Percentiles rank a stretch among this genome's conserved stretches.
These are phyloP conservation scores for Rhizopogon vesiculosus DNA, from an alignment of 768 basidiomycete genomes.

Conservation along the genomic window DNA sequence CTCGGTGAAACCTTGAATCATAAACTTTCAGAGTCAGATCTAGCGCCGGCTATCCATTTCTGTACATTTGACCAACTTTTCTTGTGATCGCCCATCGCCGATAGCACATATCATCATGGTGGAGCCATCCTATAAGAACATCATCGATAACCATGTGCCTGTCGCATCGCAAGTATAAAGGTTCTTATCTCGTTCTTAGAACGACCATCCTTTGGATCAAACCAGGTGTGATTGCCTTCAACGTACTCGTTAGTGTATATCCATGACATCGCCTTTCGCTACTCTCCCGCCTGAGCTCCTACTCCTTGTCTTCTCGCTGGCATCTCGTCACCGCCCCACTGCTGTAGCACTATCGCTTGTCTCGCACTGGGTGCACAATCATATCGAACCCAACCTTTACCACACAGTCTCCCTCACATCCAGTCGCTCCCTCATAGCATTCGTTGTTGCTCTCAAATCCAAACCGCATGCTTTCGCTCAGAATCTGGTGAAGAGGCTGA, in stretches of 20 bases:
- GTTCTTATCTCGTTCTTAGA: too few relatives aligned
- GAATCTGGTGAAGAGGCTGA: slow-evolving; percentile 26
- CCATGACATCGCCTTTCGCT: slow-evolving; percentile 7
- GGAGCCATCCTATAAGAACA: neutral
- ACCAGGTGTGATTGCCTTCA: neutral
- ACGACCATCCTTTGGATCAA: neutral
- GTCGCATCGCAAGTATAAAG: neutral
- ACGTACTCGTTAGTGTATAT: neutral
- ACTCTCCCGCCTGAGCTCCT: slow-evolving; percentile 30
- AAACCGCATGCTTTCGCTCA: slow-evolving; percentile 20
- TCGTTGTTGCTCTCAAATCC: slow-evolving; percentile 19
- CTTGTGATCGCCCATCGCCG: too few relatives aligned
- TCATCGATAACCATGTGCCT: neutral
- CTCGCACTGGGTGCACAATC: slow-evolving; percentile 26
- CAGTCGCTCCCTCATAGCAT: slow-evolving; percentile 24
- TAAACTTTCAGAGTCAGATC: too few relatives aligned
- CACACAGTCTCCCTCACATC: slow-evolving; percentile 32
- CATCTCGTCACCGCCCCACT: slow-evolving; percentile 24
- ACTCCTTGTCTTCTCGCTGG: slow-evolving; percentile 31
- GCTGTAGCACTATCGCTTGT: slow-evolving; percentile 31
- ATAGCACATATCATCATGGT: neutral
- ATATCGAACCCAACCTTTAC: slow-evolving; percentile 32
- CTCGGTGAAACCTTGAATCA: too few relatives aligned
- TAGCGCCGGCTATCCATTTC: too few relatives aligned
- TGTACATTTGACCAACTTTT: too few relatives aligned